phyloP scores from a whole-genome alignment of 257 asterid species.

The Plantago ovata region DNA sequence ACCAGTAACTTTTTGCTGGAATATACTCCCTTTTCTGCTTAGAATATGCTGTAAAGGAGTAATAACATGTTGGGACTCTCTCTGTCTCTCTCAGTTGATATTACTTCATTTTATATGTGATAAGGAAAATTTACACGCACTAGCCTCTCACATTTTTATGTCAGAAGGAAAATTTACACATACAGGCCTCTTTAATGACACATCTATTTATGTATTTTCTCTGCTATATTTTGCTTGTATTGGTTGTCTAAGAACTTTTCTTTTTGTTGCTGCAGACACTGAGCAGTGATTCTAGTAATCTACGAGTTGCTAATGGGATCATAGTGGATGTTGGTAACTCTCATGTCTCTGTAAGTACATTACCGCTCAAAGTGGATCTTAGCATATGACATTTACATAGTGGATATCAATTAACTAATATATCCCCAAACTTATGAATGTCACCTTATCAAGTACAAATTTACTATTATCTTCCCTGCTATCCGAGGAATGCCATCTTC shows the following conservation, averaged over 20 bases:
- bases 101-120: too few species aligned
- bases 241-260: not conserved
- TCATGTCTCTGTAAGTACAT: conserved; percentile 67
- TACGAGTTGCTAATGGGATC: conserved; percentile 74
- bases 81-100: too few species aligned
- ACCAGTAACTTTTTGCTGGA: not conserved
- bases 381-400: not conserved
- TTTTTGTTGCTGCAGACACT: conserved; percentile 52
- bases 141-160: too few species aligned
- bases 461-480: too few species aligned
- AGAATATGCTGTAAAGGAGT: not conserved
- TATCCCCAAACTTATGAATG: too few species aligned
- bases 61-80: too few species aligned
- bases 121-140: too few species aligned
- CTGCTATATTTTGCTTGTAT: conserved; percentile 9
- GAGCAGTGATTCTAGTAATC: conserved; percentile 70
- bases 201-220: conserved; percentile 1
- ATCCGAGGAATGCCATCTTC: not conserved
- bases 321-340: conserved; percentile 58
- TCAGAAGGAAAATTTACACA: too few species aligned
- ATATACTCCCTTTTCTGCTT: conserved; percentile 14
- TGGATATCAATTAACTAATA: too few species aligned
- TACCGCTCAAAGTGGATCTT: conserved; percentile 18
- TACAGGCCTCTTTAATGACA: too few species aligned
- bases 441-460: too few species aligned